phyloP scores from a whole-genome alignment of 371 early-diverging fungal genomes.

The Modicella reniformis region DNA sequence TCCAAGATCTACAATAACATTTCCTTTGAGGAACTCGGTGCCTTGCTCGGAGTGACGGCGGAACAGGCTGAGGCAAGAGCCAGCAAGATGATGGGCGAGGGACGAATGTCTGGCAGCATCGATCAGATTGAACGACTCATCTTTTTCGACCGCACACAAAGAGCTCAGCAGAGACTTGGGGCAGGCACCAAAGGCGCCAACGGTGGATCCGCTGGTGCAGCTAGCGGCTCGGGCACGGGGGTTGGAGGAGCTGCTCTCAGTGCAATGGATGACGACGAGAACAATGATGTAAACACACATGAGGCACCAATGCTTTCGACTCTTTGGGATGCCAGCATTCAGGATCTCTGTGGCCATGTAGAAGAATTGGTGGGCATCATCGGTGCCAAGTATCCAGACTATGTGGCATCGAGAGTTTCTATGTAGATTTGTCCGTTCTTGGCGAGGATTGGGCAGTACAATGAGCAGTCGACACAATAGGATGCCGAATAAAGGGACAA shows the following conservation, averaged over 20 bases:
- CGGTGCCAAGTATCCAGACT: constrained; percentile 65
- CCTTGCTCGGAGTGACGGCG: constrained; percentile 75
- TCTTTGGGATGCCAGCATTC: constrained; percentile 70
- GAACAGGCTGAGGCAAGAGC: constrained; percentile 89
- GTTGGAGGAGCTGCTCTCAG: constrained; percentile 29
- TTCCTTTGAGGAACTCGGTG: constrained; percentile 83
- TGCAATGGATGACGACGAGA: constrained; percentile 43
- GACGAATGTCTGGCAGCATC: constrained; percentile 85
- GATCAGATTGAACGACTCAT: constrained; percentile 90
- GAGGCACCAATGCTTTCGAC: constrained; percentile 53
- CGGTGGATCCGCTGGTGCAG: constrained; percentile 29
- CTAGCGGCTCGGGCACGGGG: constrained; percentile 24
- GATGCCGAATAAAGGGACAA: too few species aligned
- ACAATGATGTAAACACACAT: constrained; percentile 32
- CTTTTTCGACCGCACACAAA: constrained; percentile 77
- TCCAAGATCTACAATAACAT: constrained; percentile 92
- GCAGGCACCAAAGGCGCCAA: constrained; percentile 42
- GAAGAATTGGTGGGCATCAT: constrained; percentile 67
- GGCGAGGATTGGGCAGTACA: too few species aligned
- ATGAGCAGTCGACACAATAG: too few species aligned
- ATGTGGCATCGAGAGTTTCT: constrained; percentile 44
- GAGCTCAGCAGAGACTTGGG: constrained; percentile 38
- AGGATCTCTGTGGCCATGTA: constrained; percentile 67
- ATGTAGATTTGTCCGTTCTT: constrained; percentile 21
- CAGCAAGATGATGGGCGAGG: constrained; percentile 90